Conservation (phyloP, 441 rosid genomes). For the Euphorbia schlechtendalii region DNA sequence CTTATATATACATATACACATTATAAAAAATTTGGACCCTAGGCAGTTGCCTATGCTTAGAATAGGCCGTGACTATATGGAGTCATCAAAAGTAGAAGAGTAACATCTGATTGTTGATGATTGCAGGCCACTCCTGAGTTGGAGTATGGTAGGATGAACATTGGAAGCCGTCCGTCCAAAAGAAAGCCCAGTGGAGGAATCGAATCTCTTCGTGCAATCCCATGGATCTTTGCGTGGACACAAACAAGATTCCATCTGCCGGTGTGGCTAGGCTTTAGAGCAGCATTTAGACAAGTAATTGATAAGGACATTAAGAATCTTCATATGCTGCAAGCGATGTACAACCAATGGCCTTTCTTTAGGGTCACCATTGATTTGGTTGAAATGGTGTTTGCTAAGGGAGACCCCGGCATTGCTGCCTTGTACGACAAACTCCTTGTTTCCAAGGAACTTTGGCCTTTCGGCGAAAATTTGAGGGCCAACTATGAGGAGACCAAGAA, state of each 20-base stretch:
- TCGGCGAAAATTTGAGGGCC: conserved; percentile 61
- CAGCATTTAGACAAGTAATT: conserved; percentile 54
- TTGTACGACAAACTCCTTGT: conserved; percentile 83
- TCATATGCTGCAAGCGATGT: conserved; percentile 76
- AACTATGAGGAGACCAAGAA: conserved; percentile 70
- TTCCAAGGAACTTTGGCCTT: conserved; percentile 66
- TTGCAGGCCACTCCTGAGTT: conserved; percentile 86
- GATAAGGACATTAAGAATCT: conserved; percentile 67
- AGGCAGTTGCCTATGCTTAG: too few species aligned
- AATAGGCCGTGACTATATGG: not conserved
- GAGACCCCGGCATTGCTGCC: conserved; percentile 83
- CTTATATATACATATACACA: too few species aligned
- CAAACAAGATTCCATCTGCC: conserved; percentile 97
- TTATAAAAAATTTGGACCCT: too few species aligned
- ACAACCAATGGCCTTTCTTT: conserved; percentile 85
- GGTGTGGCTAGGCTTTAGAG: conserved; percentile 92
- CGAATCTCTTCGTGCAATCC: conserved; percentile 85
- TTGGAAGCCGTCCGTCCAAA: conserved; percentile 94
- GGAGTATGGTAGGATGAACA: conserved; percentile 96
- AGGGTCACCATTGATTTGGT: conserved; percentile 89
- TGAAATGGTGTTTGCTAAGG: conserved; percentile 99
- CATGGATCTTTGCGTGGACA: conserved; percentile 99
- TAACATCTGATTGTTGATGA: conserved; percentile 9
- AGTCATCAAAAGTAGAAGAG: conserved; percentile 4
- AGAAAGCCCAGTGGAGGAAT: conserved; percentile 93